A percentile compares a stretch with the other conserved stretches of the same genome.
Evolutionary conservation across 139 green algal genomes (phyloP).

Genomic region (Volvox africanus): DNA sequence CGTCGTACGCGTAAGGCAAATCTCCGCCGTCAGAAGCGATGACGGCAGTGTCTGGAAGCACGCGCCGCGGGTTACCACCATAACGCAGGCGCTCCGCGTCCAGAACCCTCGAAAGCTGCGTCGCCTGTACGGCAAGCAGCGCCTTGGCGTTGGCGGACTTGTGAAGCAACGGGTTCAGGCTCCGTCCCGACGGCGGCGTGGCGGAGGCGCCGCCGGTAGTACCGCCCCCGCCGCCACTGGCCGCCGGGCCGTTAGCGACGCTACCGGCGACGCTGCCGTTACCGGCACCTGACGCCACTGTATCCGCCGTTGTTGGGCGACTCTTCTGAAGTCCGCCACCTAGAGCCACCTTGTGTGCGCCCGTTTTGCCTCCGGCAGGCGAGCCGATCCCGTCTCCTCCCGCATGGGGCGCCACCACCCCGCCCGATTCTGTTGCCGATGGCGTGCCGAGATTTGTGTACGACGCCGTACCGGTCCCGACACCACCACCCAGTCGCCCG

Average conservation of each 20-base stretch:
- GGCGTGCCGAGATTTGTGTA: neutral
- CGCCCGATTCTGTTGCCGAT: neutral
- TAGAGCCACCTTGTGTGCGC: neutral
- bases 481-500: neutral
- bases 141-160: slow-evolving; percentile 24
- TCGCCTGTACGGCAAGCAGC: slow-evolving; percentile 28
- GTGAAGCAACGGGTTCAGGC: slow-evolving; percentile 3
- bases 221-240: neutral
- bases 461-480: neutral
- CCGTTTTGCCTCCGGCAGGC: neutral
- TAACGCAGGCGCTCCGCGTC: slow-evolving; percentile 10
- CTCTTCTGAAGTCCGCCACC: neutral
- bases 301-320: neutral
- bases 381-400: neutral
- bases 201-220: neutral
- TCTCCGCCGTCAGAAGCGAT: too few species aligned
- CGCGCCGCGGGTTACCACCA: neutral
- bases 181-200: too few species aligned
- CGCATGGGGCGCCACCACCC: neutral
- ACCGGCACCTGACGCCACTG: neutral
- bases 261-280: neutral
- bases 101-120: slow-evolving; percentile 17
- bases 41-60: neutral
- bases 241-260: neutral
- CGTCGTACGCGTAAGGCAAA: neutral